Evolutionary conservation across 2,329 filamentous ascomycete genomes (phyloP).

Genomic region (Colletotrichum lini): DNA sequence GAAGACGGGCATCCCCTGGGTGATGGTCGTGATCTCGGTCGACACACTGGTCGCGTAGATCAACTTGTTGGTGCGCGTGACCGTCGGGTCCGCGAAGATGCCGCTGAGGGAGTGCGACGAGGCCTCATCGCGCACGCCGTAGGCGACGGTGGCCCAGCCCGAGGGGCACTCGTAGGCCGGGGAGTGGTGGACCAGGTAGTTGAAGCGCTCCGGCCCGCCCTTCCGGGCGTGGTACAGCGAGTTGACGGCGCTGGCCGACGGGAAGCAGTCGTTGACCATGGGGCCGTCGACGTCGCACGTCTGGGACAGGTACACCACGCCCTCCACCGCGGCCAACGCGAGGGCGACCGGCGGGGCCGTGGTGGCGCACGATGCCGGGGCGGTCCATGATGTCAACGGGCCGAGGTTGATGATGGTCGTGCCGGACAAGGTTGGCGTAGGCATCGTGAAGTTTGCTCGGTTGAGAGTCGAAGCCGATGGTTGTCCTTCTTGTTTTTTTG

Average conservation of each 20-base stretch:
- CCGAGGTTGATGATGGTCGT: slow-evolving; percentile 5
- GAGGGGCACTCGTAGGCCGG: slow-evolving; percentile 12
- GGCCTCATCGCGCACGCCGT: neutral
- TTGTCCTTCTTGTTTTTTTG: no score
- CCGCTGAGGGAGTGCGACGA: slow-evolving; percentile 4
- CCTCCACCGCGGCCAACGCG: no score
- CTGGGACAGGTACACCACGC: no score
- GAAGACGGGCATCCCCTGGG: no score
- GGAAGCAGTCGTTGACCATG: no score
- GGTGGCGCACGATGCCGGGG: slow-evolving; percentile 12
- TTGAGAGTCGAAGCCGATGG: no score
- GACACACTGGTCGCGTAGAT: no score
- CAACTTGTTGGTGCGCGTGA: neutral
- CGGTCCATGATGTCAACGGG: slow-evolving; percentile 15
- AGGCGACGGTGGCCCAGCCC: slow-evolving; percentile 12
- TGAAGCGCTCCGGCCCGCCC: neutral
- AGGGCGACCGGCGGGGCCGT: no score
- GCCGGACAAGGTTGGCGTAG: neutral
- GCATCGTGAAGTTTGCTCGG: neutral
- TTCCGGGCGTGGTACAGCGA: no score
- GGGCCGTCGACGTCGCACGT: no score
- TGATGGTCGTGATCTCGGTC: no score
- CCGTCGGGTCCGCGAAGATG: slow-evolving; percentile 6
- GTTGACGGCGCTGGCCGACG: no score
- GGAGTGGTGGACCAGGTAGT: slow-evolving; percentile 1